phyloP scores from a whole-genome alignment of 2,329 filamentous ascomycete genomes.

The Penicillium verrucosum region DNA sequence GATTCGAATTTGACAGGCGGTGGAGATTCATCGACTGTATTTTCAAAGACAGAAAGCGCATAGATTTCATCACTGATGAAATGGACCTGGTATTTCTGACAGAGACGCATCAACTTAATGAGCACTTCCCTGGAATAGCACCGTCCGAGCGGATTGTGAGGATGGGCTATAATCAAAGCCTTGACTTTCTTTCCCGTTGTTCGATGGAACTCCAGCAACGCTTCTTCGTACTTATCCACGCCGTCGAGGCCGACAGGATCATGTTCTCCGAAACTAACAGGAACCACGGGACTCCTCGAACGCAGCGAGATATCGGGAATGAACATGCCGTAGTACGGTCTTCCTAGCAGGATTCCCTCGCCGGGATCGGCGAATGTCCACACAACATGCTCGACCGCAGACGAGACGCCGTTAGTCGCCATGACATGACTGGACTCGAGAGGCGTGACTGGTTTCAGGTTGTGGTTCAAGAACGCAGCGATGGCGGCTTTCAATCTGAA shows the following conservation, averaged over 20 bases:
- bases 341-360: constrained; percentile 36
- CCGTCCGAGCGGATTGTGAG: constrained; percentile 53
- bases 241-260: constrained; percentile 45
- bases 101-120: constrained; percentile 47
- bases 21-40: constrained; percentile 29
- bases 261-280: constrained; percentile 44
- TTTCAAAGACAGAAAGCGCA: constrained; percentile 52
- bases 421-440: constrained; percentile 29
- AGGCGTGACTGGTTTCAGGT: constrained; percentile 28
- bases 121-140: constrained; percentile 46
- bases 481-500: constrained; percentile 26
- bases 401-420: constrained; percentile 37
- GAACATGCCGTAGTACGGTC: constrained; percentile 49
- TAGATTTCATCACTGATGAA: constrained; percentile 60
- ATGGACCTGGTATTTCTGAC: constrained; percentile 51
- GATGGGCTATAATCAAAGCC: constrained; percentile 51
- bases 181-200: constrained; percentile 42
- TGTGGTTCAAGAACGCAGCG: constrained; percentile 32
- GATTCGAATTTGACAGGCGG: constrained; percentile 45
- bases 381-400: constrained; percentile 35
- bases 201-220: constrained; percentile 36
- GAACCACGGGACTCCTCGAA: constrained; percentile 42
- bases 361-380: constrained; percentile 34
- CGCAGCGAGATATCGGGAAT: constrained; percentile 46
- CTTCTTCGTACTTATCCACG: constrained; percentile 47